Conservation (phyloP, 768 basidiomycete genomes). For the Cystobasidium onofrii region DNA sequence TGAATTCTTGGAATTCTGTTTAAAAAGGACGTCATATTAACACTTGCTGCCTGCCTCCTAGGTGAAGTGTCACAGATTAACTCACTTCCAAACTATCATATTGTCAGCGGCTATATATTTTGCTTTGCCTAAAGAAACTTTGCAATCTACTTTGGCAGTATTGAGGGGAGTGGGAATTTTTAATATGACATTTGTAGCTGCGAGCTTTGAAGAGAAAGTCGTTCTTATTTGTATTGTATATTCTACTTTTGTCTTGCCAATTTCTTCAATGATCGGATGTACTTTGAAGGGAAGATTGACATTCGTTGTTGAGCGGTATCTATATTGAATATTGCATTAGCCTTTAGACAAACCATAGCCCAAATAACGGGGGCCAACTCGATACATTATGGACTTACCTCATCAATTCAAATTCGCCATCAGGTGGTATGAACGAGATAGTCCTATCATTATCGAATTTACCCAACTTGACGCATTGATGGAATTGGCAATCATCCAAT, state of each 20-base stretch:
- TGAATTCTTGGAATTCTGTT: conserved; percentile 88
- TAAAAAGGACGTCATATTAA: background rate
- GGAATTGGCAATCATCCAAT: conserved; percentile 95
- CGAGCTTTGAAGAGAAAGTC: conserved; percentile 82
- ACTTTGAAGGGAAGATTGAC: conserved; percentile 87
- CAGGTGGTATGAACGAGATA: conserved; percentile 95
- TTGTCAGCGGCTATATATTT: conserved; percentile 97
- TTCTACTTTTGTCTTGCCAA: conserved; percentile 82
- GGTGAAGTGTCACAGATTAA: too few species aligned
- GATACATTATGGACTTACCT: conserved; percentile 51
- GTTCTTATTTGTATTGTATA: conserved; percentile 81
- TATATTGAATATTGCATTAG: too few species aligned
- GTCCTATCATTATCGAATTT: conserved; percentile 90
- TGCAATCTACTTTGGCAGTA: conserved; percentile 83
- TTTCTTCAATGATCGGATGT: conserved; percentile 82
- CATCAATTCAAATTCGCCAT: conserved; percentile 99
- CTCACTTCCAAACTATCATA: conserved; percentile 95
- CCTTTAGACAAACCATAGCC: too few species aligned
- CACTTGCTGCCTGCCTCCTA: too few species aligned
- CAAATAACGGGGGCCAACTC: background rate
- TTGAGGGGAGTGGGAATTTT: conserved; percentile 95
- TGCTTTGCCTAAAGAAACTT: conserved; percentile 84
- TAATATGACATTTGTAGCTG: conserved; percentile 81
- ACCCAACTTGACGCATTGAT: conserved; percentile 90
- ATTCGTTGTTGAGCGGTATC: conserved; percentile 91